These are phyloP conservation scores for Pseudocercospora vitis DNA, from an alignment of 2,329 filamentous ascomycete genomes.

Conservation along the genomic window DNA sequence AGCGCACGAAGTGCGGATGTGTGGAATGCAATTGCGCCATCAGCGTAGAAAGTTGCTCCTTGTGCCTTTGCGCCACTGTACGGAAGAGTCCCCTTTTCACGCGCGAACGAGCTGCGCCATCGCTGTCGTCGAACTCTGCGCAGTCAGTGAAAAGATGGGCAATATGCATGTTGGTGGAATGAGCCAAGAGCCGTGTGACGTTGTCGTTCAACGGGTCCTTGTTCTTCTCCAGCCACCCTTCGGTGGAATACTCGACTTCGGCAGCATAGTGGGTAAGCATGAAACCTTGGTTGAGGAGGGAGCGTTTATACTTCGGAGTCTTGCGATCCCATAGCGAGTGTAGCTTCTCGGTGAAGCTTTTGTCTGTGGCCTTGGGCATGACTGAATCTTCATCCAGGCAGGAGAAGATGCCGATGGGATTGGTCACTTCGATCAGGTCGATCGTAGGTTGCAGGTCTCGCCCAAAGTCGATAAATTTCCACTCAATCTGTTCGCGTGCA, in stretches of 20 bases:
- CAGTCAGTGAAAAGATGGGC: slow-evolving; percentile 86
- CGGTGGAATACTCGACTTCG: slow-evolving; percentile 94
- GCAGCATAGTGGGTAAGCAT: slow-evolving; percentile 96
- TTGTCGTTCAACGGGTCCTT: slow-evolving; percentile 99
- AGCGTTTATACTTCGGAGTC: slow-evolving; percentile 86
- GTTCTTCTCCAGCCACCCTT: slow-evolving; percentile 97
- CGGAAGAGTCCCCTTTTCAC: slow-evolving; percentile 98
- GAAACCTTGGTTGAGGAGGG: slow-evolving; percentile 86
- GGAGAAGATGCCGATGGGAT: slow-evolving; percentile 98
- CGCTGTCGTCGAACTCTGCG: slow-evolving; percentile 74
- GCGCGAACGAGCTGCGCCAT: slow-evolving; percentile 66
- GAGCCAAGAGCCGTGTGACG: slow-evolving; percentile 80
- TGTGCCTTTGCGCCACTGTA: slow-evolving; percentile 93
- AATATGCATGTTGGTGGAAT: slow-evolving; percentile 79
- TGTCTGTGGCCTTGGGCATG: slow-evolving; percentile 98
- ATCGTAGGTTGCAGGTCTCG: slow-evolving; percentile 96
- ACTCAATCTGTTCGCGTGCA: slow-evolving; percentile 94
- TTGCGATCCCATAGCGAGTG: slow-evolving; percentile 96
- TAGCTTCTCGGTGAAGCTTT: slow-evolving; percentile 96
- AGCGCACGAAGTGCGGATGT: slow-evolving; percentile 96
- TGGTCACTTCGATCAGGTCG: slow-evolving; percentile 91
- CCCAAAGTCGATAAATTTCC: slow-evolving; percentile 99
- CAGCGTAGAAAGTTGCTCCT: slow-evolving; percentile 94
- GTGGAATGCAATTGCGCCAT: slow-evolving; percentile 95
- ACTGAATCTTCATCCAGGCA: slow-evolving; percentile 97